Base-by-base conservation (phyloP, 192 early-diverging fungal species). In the Umbelopsis sp. region DNA sequence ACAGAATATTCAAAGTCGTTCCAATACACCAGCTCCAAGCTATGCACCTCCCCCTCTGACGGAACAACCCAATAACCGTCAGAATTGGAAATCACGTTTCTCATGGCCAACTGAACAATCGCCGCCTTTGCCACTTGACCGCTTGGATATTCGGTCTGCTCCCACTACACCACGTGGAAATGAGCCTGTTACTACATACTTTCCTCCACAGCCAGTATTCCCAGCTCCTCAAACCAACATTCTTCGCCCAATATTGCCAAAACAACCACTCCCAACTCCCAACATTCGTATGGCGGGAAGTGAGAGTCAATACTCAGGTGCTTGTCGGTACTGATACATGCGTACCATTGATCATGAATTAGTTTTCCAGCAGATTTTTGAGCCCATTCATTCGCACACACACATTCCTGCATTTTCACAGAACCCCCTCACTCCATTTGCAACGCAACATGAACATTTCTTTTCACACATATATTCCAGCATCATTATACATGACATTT, bases 1-100 rank as follows among this genome's bases (percentile, higher is more conserved):
- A 26, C 56, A 62, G n/a, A 62, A 3, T n/a, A 62, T 62, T 17
- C 56, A 34, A 62, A 62, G 56, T 16, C 56, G 56, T n/a, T 0
- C 56, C 20, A 29, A 12, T 62, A 62, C 56, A 32, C 56, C 56
- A 6, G n/a, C n/a, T 16, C 17, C 47, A 49, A 49, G 47, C 47
- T 21, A 17, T 3, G 6, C n/a, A 17, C 47, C 47, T 49, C 1
- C 6, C 47, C n/a, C n/a, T n/a, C 5, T 49, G 16, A 5, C 29
- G 14, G 12, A 62, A 20, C 29, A 26, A 20, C 26, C 31, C 31
- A 62, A 62, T 62, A 29, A 5, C 17, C 56, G 3, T 12, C 16
- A 4, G 2, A 29, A 34, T 26, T 62, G 26, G 31, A 31, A 62
- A 17, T 11, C 56, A 62, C 56, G 56, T 62, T 22, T 34, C 34